phyloP scores from a whole-genome alignment of 2,329 filamentous ascomycete species.

The Fusarium concolor region DNA sequence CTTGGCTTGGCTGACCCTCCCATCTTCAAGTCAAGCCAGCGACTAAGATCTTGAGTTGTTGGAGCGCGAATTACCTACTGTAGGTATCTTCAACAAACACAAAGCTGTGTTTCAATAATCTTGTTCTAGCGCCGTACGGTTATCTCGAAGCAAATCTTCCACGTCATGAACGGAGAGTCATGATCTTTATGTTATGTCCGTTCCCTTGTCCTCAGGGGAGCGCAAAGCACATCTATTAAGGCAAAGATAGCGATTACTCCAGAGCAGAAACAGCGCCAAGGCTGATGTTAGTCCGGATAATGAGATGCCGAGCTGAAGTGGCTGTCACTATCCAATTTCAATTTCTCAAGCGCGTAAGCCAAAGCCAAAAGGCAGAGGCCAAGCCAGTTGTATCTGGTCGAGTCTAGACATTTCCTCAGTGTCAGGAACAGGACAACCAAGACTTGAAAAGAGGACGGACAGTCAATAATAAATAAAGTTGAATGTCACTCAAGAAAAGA shows the following conservation, averaged over 20 bases:
- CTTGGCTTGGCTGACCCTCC: too few relatives aligned
- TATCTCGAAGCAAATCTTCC: neutral
- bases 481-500: neutral
- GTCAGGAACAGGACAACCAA: constrained; percentile 24
- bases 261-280: constrained; percentile 15
- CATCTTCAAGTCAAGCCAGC: neutral
- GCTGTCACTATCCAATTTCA: constrained; percentile 33
- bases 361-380: constrained; percentile 6
- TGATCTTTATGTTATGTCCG: neutral
- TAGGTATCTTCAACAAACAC: too few relatives aligned
- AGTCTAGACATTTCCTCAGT: neutral
- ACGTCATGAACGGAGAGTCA: constrained; percentile 6
- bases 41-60: constrained; percentile 13
- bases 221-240: neutral
- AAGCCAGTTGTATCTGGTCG: constrained; percentile 8
- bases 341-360: constrained; percentile 27
- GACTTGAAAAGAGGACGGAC: neutral
- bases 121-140: constrained; percentile 27
- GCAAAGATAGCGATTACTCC: constrained; percentile 1
- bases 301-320: constrained; percentile 33
- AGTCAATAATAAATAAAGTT: neutral
- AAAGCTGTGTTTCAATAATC: neutral
- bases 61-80: constrained; percentile 24
- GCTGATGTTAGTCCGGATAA: constrained; percentile 30
- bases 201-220: neutral